Conservation (phyloP, 805 yeast genomes). For the Torulaspora maleeae region DNA sequence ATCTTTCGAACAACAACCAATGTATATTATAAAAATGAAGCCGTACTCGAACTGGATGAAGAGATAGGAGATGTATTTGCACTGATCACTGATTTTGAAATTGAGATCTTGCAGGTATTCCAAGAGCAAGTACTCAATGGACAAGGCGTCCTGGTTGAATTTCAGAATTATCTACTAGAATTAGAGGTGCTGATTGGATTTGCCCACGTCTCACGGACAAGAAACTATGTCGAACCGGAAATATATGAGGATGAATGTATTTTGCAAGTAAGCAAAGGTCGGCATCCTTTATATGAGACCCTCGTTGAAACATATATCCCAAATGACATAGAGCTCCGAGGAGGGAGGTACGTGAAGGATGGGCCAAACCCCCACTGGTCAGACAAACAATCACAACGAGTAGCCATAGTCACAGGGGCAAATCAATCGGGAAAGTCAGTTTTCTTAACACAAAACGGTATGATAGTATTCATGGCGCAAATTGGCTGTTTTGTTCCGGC, state of each 20-base stretch:
- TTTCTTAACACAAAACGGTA: slow-evolving; percentile 44
- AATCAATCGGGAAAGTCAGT: slow-evolving; percentile 53
- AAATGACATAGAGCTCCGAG: slow-evolving; percentile 37
- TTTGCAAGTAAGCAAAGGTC: slow-evolving; percentile 38
- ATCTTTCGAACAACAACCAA: slow-evolving; percentile 38
- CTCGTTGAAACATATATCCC: slow-evolving; percentile 39
- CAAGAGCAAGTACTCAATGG: slow-evolving; percentile 24
- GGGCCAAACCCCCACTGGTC: slow-evolving; percentile 9
- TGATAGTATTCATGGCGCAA: slow-evolving; percentile 45
- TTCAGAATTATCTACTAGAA: slow-evolving; percentile 32
- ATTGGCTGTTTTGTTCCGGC: slow-evolving; percentile 50
- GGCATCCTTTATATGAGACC: slow-evolving; percentile 47
- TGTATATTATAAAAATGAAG: slow-evolving; percentile 35
- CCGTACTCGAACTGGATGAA: slow-evolving; percentile 31
- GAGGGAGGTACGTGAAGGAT: slow-evolving; percentile 15
- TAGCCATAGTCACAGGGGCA: slow-evolving; percentile 46
- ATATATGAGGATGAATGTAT: slow-evolving; percentile 25
- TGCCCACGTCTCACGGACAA: slow-evolving; percentile 30
- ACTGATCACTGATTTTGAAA: slow-evolving; percentile 39
- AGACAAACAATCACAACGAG: slow-evolving; percentile 22
- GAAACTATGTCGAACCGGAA: slow-evolving; percentile 35
- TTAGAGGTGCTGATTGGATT: slow-evolving; percentile 39
- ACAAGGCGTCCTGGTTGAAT: slow-evolving; percentile 12
- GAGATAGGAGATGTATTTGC: slow-evolving; percentile 42
- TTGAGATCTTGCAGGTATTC: slow-evolving; percentile 38